Evolutionary conservation across 257 asterid genomes (phyloP).

Genomic region (Thymus quinquecostatus): DNA sequence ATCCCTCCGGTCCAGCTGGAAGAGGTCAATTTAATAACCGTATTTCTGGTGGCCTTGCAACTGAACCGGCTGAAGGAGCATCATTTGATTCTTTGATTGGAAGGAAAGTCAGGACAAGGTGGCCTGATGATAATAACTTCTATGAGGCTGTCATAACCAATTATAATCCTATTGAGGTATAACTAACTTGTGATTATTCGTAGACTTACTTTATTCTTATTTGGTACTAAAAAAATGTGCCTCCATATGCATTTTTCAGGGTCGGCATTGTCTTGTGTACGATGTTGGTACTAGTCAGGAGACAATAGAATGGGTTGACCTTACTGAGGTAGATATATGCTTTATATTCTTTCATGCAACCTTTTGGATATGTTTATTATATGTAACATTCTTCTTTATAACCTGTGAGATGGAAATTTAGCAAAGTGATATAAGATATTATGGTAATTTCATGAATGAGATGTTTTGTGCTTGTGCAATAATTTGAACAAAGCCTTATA

Average conservation of each 20-base stretch:
- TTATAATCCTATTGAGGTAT: slow-evolving; percentile 69
- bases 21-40: slow-evolving; percentile 81
- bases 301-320: slow-evolving; percentile 83
- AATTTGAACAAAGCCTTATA: slow-evolving; percentile 9
- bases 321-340: slow-evolving; percentile 64
- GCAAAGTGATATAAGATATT: slow-evolving; percentile 21
- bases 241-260: slow-evolving; percentile 50
- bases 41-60: slow-evolving; percentile 54
- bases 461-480: background rate
- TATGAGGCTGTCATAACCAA: slow-evolving; percentile 88
- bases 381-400: slow-evolving; percentile 1
- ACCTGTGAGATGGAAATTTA: slow-evolving; percentile 4
- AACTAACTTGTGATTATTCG: slow-evolving; percentile 22
- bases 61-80: slow-evolving; percentile 66
- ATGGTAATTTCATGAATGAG: slow-evolving; percentile 19
- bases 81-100: slow-evolving; percentile 68
- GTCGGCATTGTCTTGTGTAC: slow-evolving; percentile 66
- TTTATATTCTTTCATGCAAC: slow-evolving; percentile 23
- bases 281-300: slow-evolving; percentile 57
- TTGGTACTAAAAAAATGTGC: slow-evolving; percentile 27
- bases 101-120: slow-evolving; percentile 84
- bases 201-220: slow-evolving; percentile 18
- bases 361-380: slow-evolving; percentile 11
- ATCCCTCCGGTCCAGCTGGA: slow-evolving; percentile 69
- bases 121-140: slow-evolving; percentile 97